A percentile compares a stretch with the other conserved stretches of the same genome.
Evolutionary conservation across 1,139 yeast genomes (phyloP).

Genomic region (Geotrichum bryndzae): DNA sequence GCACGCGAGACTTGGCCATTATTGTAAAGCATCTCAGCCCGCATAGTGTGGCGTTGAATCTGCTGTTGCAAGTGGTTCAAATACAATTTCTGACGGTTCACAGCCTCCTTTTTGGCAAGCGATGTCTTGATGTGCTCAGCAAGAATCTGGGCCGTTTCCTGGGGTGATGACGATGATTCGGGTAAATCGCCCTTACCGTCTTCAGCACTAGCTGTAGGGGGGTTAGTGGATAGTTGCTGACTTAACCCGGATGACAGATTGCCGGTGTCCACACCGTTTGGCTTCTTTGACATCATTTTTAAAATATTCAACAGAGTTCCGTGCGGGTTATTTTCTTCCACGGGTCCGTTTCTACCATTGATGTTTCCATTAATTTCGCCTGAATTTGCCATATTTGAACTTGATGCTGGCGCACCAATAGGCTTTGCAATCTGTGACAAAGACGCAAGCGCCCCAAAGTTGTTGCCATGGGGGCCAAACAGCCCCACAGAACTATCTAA

Average conservation of each 20-base stretch:
- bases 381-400: neutral
- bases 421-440: constrained; percentile 7
- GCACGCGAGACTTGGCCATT: constrained; percentile 18
- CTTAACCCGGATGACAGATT: neutral
- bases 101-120: constrained; percentile 18
- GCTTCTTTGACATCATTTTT: constrained; percentile 18
- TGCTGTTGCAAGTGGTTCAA: constrained; percentile 17
- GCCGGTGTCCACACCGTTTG: neutral
- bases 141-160: constrained; percentile 17
- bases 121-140: constrained; percentile 19
- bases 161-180: constrained; percentile 1
- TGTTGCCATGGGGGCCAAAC: constrained; percentile 9
- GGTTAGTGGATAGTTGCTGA: neutral
- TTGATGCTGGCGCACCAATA: neutral
- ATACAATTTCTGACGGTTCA: constrained; percentile 15
- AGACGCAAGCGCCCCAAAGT: constrained; percentile 8
- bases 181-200: neutral
- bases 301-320: constrained; percentile 17
- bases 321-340: constrained; percentile 16
- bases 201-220: neutral
- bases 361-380: neutral
- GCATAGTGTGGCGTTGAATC: constrained; percentile 16
- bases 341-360: neutral
- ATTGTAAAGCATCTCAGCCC: constrained; percentile 17
- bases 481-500: constrained; percentile 7